A percentile compares a stretch with the other conserved stretches of the same genome.
Evolutionary conservation across 2,329 filamentous ascomycete genomes (phyloP).

Genomic region (Rachicladosporium sp.): DNA sequence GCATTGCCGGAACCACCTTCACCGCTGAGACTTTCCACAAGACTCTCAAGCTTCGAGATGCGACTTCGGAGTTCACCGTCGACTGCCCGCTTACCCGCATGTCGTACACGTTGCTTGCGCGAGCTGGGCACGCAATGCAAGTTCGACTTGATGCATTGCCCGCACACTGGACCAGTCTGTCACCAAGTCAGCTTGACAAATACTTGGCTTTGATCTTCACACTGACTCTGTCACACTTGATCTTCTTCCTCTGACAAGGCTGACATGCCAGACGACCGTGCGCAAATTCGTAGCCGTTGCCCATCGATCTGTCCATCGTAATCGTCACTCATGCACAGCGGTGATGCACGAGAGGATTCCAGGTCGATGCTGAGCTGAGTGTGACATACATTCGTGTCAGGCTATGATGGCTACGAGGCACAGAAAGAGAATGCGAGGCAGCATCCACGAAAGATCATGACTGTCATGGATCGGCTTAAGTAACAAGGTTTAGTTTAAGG

Average conservation of each 20-base stretch:
- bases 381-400: no score
- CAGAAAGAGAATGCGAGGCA: no score
- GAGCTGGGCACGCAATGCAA: constrained; percentile 14
- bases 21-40: constrained; percentile 19
- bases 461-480: no score
- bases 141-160: constrained; percentile 16
- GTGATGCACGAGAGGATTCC: no score
- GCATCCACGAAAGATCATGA: no score
- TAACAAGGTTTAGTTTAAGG: no score
- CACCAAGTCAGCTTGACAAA: no score
- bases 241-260: constrained; percentile 20
- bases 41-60: constrained; percentile 18
- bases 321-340: no score
- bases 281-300: no score
- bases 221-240: constrained; percentile 18
- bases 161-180: constrained; percentile 6
- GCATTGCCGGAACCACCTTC: constrained; percentile 9
- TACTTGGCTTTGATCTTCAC: constrained; percentile 1
- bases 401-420: no score
- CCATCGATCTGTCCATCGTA: no score
- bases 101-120: constrained; percentile 16
- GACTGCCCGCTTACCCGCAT: constrained; percentile 15
- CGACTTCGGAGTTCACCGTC: constrained; percentile 19
- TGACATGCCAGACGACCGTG: constrained; percentile 19
- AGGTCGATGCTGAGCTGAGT: no score